Base-by-base conservation (phyloP, 495 filamentous ascomycete genomes). In the Podospora bellae-mahoneyi region DNA sequence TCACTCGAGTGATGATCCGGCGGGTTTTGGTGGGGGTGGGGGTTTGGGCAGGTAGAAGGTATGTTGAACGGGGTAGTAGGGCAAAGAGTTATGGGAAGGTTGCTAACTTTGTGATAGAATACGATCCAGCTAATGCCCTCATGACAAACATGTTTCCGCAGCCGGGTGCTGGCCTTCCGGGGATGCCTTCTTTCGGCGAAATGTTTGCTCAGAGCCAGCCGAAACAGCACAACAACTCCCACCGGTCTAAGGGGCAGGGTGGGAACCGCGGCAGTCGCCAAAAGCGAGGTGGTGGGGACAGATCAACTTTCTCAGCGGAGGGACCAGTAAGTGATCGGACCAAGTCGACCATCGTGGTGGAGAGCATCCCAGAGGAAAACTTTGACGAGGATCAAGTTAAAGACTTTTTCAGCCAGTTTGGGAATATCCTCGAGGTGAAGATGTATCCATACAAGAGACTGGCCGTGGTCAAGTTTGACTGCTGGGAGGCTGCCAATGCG, bases 291-390 rank as follows among this genome's bases (percentile, higher is more conserved):
- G 80, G 69, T 72, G 86, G 72, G 4, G 30, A 61, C 13, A 23
- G 59, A 75, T 87, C 79, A 20, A 59, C 89, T 7, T 92, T 96
- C 76, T 92, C 93, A 5, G 84, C 86, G 4, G 86, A 87, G 66
- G 91, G 93, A 0, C 91, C 92, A 0, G 90, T 89, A 58, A 82
- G 84, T 54, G 92, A 97, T 76, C 85, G 84, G 64, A 87, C 85
- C 0, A 90, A 91, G 66, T 92, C 88, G 2, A 90, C 91, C 0
- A 88, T 99, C 57, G 95, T 98, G 6, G 88, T 99, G 5, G 94
- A 97, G 72, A 90, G 93, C 68, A 97, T 99, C 48, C 95, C 95
- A 0, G 90, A 93, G 63, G 92, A 97, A 34, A 88, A 92, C 64
- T 91, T 95, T 69, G 81, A 84, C 27, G 94, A 97, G 65, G 77